A percentile compares a stretch with the other conserved stretches of the same genome.
Evolutionary conservation across 345 rosid species (phyloP).

Genomic region (Heritiera littoralis): DNA sequence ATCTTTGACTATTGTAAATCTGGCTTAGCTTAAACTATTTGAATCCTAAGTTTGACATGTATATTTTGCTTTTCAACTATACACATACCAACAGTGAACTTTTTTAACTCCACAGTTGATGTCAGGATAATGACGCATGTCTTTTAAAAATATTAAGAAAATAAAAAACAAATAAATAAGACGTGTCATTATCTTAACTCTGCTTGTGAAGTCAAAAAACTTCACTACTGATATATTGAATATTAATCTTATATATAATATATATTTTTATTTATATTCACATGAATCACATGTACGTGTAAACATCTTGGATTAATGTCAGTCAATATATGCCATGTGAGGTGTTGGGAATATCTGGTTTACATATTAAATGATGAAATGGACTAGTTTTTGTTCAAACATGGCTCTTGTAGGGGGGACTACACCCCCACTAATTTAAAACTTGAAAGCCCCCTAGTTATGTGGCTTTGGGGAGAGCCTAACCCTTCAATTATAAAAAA

Average conservation of each 20-base stretch:
- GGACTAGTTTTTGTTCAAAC: conserved; percentile 31
- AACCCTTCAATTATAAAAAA: neutral
- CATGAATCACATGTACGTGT: neutral
- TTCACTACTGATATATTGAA: too few species aligned
- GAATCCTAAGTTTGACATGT: conserved; percentile 24
- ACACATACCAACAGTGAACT: neutral
- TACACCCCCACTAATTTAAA: conserved; percentile 13
- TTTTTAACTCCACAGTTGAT: too few species aligned
- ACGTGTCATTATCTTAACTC: too few species aligned
- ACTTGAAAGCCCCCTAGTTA: conserved; percentile 10
- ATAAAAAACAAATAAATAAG: too few species aligned
- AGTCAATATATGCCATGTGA: conserved; percentile 49
- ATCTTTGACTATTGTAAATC: conserved; percentile 43
- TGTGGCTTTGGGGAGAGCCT: conserved; percentile 1
- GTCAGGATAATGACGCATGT: too few species aligned
- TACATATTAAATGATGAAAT: conserved; percentile 39
- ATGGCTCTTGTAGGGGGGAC: conserved; percentile 40
- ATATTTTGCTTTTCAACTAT: conserved; percentile 13
- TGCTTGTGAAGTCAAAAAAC: too few species aligned
- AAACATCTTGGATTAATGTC: conserved; percentile 35
- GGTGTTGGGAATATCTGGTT: conserved; percentile 39
- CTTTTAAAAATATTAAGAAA: too few species aligned
- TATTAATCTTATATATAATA: too few species aligned
- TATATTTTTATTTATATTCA: too few species aligned
- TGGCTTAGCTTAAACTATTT: conserved; percentile 1